These are phyloP conservation scores for Alnus rubra DNA, from an alignment of 306 rosid species.

Conservation along the genomic window DNA sequence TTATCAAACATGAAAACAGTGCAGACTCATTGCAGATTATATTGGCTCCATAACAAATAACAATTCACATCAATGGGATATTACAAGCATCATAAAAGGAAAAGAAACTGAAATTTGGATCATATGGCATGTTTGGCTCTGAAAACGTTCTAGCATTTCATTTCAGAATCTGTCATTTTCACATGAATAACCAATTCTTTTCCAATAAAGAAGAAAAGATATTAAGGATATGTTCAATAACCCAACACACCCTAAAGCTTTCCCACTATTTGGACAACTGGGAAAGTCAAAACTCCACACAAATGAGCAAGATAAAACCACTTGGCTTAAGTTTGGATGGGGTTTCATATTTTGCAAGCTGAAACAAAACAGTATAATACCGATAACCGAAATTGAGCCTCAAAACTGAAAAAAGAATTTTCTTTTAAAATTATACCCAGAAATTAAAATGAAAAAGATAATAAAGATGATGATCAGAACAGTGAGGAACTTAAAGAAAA, in stretches of 20 bases:
- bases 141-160: background rate
- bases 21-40: background rate
- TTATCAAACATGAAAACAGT: background rate
- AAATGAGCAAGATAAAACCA: background rate
- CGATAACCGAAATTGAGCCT: background rate
- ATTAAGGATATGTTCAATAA: background rate
- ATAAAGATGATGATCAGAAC: background rate
- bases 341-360: background rate
- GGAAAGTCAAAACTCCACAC: background rate
- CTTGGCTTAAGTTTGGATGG: background rate
- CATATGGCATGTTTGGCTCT: background rate
- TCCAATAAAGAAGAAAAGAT: background rate
- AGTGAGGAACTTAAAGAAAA: background rate
- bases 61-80: conserved; percentile 2
- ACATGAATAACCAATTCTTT: background rate
- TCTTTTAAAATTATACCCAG: background rate
- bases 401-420: background rate
- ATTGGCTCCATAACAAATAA: background rate
- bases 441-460: background rate
- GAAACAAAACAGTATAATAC: background rate
- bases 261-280: background rate
- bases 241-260: background rate
- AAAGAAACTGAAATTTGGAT: background rate
- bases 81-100: background rate
- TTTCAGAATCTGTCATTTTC: background rate